Percentiles rank a stretch among this genome's conserved stretches.
phyloP scores from a whole-genome alignment of 2,329 filamentous ascomycete species.

The Tolypocladium paradoxum region DNA sequence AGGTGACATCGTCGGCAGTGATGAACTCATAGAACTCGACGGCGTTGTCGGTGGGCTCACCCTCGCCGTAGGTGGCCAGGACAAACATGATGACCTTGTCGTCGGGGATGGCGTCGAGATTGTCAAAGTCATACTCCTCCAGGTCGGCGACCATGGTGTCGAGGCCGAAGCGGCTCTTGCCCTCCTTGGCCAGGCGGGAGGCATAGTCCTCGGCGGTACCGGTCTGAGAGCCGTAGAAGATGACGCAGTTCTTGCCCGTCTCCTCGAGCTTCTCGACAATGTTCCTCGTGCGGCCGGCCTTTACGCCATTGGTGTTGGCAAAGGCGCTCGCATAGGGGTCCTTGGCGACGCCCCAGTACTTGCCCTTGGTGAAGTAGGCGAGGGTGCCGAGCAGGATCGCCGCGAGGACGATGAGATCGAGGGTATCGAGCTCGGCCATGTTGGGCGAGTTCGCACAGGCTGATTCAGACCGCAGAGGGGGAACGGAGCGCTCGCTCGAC shows the following conservation, averaged over 20 bases:
- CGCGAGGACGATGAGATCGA: constrained; percentile 87
- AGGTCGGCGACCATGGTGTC: constrained; percentile 98
- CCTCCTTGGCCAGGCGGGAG: constrained; percentile 90
- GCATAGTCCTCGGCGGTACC: constrained; percentile 98
- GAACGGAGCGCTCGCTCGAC: neutral
- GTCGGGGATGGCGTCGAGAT: constrained; percentile 74
- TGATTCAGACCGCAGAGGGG: neutral
- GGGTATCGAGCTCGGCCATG: constrained; percentile 93
- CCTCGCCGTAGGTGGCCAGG: constrained; percentile 93
- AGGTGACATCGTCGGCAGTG: constrained; percentile 67
- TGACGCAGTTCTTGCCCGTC: constrained; percentile 89
- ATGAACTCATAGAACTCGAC: constrained; percentile 99
- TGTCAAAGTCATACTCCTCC: constrained; percentile 96
- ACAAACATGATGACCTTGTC: constrained; percentile 95
- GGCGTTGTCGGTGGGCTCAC: constrained; percentile 96
- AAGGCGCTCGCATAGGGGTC: constrained; percentile 78
- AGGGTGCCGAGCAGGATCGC: constrained; percentile 75
- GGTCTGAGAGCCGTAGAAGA: constrained; percentile 98
- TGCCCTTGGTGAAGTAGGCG: constrained; percentile 97
- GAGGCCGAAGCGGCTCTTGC: constrained; percentile 87
- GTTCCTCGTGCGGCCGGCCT: constrained; percentile 77
- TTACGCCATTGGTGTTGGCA: constrained; percentile 56
- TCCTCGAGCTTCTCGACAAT: constrained; percentile 95
- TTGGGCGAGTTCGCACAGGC: constrained; percentile 16
- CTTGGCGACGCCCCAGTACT: constrained; percentile 78